Evolutionary conservation across 148 eudicot species (phyloP).

Genomic region (Cornus kousa): DNA sequence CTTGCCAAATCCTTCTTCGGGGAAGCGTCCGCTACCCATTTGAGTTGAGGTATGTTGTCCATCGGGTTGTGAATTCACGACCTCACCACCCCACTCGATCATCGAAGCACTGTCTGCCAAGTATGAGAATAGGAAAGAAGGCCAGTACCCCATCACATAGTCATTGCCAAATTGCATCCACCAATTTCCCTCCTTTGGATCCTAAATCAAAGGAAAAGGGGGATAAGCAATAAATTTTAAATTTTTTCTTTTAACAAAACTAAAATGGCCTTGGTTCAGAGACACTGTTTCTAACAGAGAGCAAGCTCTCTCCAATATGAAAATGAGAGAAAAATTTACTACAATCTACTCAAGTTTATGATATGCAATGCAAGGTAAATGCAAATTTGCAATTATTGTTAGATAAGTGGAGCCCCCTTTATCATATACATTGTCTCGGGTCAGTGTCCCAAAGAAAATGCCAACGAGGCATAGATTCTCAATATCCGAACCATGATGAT

Average conservation of each 20-base stretch:
- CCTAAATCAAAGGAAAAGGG: conserved; percentile 30
- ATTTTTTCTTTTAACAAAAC: background rate
- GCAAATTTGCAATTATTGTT: background rate
- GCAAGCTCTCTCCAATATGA: too few species aligned
- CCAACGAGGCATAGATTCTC: conserved; percentile 15
- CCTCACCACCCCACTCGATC: conserved; percentile 99
- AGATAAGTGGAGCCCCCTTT: background rate
- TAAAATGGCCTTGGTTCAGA: background rate
- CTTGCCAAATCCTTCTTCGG: conserved; percentile 93
- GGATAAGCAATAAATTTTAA: background rate
- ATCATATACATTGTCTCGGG: background rate
- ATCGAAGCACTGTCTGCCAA: conserved; percentile 93
- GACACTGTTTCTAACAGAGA: background rate
- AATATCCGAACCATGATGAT: conserved; percentile 8
- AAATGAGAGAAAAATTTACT: too few species aligned
- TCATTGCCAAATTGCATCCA: conserved; percentile 96
- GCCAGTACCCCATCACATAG: conserved; percentile 91
- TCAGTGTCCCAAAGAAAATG: conserved; percentile 12
- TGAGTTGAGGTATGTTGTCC: conserved; percentile 92
- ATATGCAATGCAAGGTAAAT: background rate
- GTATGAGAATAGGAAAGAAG: conserved; percentile 91
- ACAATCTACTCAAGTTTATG: background rate
- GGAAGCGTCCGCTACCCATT: conserved; percentile 95
- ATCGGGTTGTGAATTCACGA: conserved; percentile 80
- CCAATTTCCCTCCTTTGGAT: conserved; percentile 94